Percentiles rank a stretch among this genome's conserved stretches.
phyloP scores from a whole-genome alignment of 2,329 filamentous ascomycete species.

The Claviceps arundinis region DNA sequence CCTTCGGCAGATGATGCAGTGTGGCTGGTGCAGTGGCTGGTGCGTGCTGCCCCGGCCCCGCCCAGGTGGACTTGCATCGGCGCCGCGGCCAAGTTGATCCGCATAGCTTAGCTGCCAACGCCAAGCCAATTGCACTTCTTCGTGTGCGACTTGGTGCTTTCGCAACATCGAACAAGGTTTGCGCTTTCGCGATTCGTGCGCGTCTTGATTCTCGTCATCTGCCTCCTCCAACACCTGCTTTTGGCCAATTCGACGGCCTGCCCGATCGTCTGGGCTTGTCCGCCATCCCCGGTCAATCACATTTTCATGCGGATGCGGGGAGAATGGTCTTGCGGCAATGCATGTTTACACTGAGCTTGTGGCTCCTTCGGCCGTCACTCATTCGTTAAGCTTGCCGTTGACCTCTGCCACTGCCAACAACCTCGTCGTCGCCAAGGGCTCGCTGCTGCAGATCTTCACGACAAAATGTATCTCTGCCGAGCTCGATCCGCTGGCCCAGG shows the following conservation, averaged over 20 bases:
- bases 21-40: too few species aligned
- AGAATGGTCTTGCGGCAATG: slow-evolving; percentile 44
- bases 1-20: too few species aligned
- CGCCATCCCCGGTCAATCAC: neutral
- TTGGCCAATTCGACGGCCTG: neutral
- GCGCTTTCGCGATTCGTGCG: neutral
- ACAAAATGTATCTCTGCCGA: slow-evolving; percentile 55
- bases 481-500: slow-evolving; percentile 32
- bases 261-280: neutral
- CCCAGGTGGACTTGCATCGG: neutral
- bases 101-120: neutral
- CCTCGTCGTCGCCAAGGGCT: slow-evolving; percentile 82
- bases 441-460: slow-evolving; percentile 81
- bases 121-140: too few species aligned
- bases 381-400: slow-evolving; percentile 71
- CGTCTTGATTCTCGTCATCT: neutral
- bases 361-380: slow-evolving; percentile 85
- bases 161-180: neutral
- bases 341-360: slow-evolving; percentile 96
- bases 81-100: neutral
- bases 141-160: neutral
- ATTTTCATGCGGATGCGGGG: slow-evolving; percentile 9
- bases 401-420: slow-evolving; percentile 64
- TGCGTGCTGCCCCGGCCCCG: too few species aligned
- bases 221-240: neutral